A percentile compares a stretch with the other conserved stretches of the same genome.
phyloP scores from a whole-genome alignment of 2,329 filamentous ascomycete genomes.

The Arthrobotrys sinensis region DNA sequence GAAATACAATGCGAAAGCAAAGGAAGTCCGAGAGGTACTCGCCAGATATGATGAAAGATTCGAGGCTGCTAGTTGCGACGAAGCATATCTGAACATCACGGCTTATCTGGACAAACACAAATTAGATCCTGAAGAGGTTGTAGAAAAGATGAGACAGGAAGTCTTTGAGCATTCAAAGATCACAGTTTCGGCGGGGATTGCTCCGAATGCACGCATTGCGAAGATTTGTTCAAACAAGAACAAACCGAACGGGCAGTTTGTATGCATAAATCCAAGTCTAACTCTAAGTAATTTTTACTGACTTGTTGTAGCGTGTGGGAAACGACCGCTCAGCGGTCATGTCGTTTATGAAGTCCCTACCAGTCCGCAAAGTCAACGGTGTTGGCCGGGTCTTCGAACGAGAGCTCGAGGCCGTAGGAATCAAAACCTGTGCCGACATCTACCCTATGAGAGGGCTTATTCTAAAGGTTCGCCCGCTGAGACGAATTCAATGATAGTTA shows the following conservation, averaged over 20 bases:
- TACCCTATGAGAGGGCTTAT: constrained; percentile 82
- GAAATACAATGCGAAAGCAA: constrained; percentile 91
- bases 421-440: constrained; percentile 91
- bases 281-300: neutral
- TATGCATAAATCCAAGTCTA: constrained; percentile 63
- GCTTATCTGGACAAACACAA: constrained; percentile 81
- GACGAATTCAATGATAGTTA: neutral
- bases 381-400: constrained; percentile 94
- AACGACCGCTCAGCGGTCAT: constrained; percentile 73
- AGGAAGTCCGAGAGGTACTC: constrained; percentile 86
- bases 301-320: constrained; percentile 70
- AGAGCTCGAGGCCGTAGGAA: constrained; percentile 87
- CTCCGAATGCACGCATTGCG: constrained; percentile 90
- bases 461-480: constrained; percentile 62
- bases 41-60: constrained; percentile 91
- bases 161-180: constrained; percentile 83
- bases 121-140: constrained; percentile 79
- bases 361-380: constrained; percentile 92
- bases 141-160: constrained; percentile 82
- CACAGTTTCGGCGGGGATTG: constrained; percentile 94
- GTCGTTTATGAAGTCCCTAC: constrained; percentile 85
- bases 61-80: constrained; percentile 94
- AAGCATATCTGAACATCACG: constrained; percentile 96
- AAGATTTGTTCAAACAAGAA: constrained; percentile 97
- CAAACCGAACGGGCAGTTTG: constrained; percentile 94